Evolutionary conservation across 257 asterid species (phyloP), one percentile per base, ranked within the genome.

Genomic region (Primulina eburnea): DNA sequence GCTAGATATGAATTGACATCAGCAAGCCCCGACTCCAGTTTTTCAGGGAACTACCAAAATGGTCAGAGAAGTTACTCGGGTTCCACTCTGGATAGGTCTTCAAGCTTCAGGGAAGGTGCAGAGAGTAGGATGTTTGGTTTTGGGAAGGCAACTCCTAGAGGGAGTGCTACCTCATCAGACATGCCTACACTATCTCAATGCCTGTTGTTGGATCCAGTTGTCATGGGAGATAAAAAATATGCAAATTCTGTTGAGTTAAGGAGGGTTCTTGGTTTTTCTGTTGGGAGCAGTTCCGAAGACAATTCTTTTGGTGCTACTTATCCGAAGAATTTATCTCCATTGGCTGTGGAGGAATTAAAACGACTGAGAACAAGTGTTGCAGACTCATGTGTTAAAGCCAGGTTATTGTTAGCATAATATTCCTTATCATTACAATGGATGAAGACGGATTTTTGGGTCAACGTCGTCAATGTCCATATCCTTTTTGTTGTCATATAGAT

Each of bases 51-150:
- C 81, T 88, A 86, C 81, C 83, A 83, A 72, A 85, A 72, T 77
- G 85, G 88, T 67, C 97, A 81, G 76, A 87, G 96, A 68, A 84
- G 83, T 70, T 89, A 82, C 83, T 29, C 88, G 71, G 89, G 86
- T 70, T 82, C 91, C 67, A 67, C 76, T 67, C 69, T 89, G 73
- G 96, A 86, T 38, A 84, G 91, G 77, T 80, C 95, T 47, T 84
- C 91, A 71, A 93, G 97, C 86, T 90, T 89, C 82, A 82, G 94
- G 71, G 97, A 93, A 75, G 79, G 84, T 77, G 79, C 86, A 65
- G 96, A 89, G 57, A 82, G 78, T 57, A 84, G 95, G 74, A 72
- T 76, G 47, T 76, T 80, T 74, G 81, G 86, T 75, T 81, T 89
- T 59, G 92, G 85, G 34, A 91, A 86, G 82, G 81, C 82, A 68